Base-by-base conservation (phyloP, 345 rosid genomes). In the Corymbia maculata region DNA sequence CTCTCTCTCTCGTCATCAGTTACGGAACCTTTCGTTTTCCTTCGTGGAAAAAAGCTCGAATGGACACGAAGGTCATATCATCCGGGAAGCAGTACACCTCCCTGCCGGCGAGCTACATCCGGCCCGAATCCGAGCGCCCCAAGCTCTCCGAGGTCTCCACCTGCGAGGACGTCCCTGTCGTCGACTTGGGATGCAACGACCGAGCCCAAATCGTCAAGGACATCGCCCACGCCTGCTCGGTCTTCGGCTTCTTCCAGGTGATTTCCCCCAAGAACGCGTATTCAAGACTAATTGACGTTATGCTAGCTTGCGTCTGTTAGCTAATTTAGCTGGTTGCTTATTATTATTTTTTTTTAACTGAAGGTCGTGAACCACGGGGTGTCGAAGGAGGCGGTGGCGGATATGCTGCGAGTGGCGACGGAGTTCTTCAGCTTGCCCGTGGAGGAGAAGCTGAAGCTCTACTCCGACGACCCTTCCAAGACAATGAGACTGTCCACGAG, bases 401-500 rank as follows among this genome's bases (percentile, higher is more conserved):
- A 82, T 44, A 95, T 95, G 94, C 52, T 93, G 13, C 88, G 68
- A 79, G 95, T 94, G 85, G 97, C 93, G 4, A 85, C 61, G 13
- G 97, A 92, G 49, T 95, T 97, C 90, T 97, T 97, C 85, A 64
- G 85, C 57, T 86, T 97, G 88, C 95, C 98, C 9, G 64, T 94
- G 88, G 98, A 95, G 89, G 99, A 97, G 92, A 96, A 95, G 91
- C 57, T 97, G 94, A 97, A 97, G 93, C 88, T 95, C 1, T 95
- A 96, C 88, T 97, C 99, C 3, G 99, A 97, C 61, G 99, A 97
- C 87, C 96, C 97, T 21, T 68, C 97, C 14, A 97, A 91, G 92
- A 95, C 99, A 53, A 91, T 90, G 90, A 95, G 98, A 90, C 91
- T 97, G 66, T 96, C 99, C 0, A 95, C 99, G 6, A 96, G 99